Conservation (phyloP, 2,329 filamentous ascomycete genomes). For the Lachnellula willkommii region DNA sequence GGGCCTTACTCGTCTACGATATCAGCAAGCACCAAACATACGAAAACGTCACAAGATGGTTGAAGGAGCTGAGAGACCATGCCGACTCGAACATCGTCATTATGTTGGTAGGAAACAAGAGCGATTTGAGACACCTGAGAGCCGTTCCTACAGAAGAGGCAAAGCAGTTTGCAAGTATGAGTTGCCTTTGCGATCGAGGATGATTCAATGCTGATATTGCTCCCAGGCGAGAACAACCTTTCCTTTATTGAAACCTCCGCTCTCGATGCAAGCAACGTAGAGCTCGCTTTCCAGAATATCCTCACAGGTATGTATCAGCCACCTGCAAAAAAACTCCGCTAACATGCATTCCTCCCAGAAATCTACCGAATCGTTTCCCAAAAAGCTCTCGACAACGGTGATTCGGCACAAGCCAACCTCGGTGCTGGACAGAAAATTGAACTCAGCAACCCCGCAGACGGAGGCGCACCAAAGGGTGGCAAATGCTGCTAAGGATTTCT, state of each 20-base stretch:
- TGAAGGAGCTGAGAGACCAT: constrained; percentile 97
- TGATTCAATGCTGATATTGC: constrained; percentile 26
- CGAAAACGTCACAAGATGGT: constrained; percentile 97
- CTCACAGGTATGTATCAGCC: constrained; percentile 68
- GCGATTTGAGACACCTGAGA: constrained; percentile 96
- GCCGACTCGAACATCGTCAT: constrained; percentile 99
- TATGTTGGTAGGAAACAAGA: constrained; percentile 99
- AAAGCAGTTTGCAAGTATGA: constrained; percentile 90
- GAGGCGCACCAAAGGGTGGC: constrained; percentile 67
- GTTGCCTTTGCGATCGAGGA: neutral
- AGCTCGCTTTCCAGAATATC: constrained; percentile 99
- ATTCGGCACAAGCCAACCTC: constrained; percentile 73
- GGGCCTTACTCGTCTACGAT: constrained; percentile 96
- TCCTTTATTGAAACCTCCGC: constrained; percentile 99
- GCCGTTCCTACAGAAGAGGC: constrained; percentile 97
- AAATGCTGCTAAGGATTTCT: constrained; percentile 62
- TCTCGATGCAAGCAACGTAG: constrained; percentile 97
- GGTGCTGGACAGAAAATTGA: constrained; percentile 77
- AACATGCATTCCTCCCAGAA: constrained; percentile 50
- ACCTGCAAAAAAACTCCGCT: neutral
- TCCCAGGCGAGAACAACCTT: constrained; percentile 85
- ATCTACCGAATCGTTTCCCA: constrained; percentile 99
- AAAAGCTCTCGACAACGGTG: constrained; percentile 90
- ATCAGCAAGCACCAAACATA: constrained; percentile 99
- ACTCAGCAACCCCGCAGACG: constrained; percentile 78